Percentiles rank a stretch among this genome's conserved stretches.
These are phyloP conservation scores for Glonium stellatum DNA, from an alignment of 495 filamentous ascomycete species.

Conservation along the genomic window DNA sequence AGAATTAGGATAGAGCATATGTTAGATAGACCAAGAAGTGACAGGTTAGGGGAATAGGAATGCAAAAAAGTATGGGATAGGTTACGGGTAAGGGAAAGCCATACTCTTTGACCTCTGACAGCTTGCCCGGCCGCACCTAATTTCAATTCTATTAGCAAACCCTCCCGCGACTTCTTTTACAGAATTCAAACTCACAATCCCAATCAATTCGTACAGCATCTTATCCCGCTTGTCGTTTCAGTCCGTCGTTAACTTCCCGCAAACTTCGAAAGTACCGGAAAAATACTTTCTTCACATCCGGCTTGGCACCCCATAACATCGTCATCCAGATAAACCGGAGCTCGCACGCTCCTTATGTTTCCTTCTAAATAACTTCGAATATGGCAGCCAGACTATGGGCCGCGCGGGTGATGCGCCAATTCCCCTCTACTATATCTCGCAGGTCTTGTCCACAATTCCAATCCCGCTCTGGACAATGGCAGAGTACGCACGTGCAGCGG, in stretches of 20 bases:
- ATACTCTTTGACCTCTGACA: slow-evolving; percentile 92
- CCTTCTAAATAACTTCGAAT: neutral
- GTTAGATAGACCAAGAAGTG: too few species aligned
- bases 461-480: slow-evolving; percentile 11
- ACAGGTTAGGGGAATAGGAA: slow-evolving; percentile 3
- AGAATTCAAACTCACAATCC: slow-evolving; percentile 58
- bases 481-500: slow-evolving; percentile 7
- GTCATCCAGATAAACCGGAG: neutral
- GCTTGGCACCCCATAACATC: neutral
- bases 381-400: slow-evolving; percentile 29
- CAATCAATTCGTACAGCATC: slow-evolving; percentile 98
- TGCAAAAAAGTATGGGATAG: neutral
- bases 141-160: slow-evolving; percentile 8
- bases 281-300: neutral
- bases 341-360: slow-evolving; percentile 1
- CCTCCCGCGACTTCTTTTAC: neutral
- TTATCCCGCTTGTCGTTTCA: slow-evolving; percentile 18
- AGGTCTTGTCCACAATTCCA: slow-evolving; percentile 4
- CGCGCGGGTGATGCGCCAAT: slow-evolving; percentile 22
- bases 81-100: slow-evolving; percentile 21
- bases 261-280: neutral
- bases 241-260: too few species aligned
- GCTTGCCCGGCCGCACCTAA: slow-evolving; percentile 81
- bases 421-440: slow-evolving; percentile 14
- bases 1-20: slow-evolving; percentile 16